Percentiles rank a stretch among this genome's conserved stretches.
These are phyloP conservation scores for Pleurostoma richardsiae DNA, from an alignment of 2,329 filamentous ascomycete genomes.

Conservation along the genomic window DNA sequence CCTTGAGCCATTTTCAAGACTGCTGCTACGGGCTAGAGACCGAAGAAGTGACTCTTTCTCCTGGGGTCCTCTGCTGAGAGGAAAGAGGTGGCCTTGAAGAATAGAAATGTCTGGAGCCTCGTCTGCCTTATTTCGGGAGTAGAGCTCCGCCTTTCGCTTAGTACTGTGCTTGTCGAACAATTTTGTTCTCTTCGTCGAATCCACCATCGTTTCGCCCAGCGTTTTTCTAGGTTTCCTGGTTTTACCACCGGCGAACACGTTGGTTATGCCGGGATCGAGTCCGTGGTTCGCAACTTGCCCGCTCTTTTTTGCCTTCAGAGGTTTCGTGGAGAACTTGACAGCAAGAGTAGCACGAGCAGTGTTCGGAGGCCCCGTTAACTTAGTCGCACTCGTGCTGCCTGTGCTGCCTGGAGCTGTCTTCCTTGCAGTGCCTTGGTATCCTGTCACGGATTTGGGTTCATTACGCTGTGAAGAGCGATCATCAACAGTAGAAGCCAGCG, in stretches of 20 bases:
- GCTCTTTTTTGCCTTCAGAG: constrained; percentile 17
- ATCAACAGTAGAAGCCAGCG: background rate
- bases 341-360: background rate
- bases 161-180: constrained; percentile 31
- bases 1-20: too few species aligned
- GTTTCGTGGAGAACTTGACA: constrained; percentile 1
- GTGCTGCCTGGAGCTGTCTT: constrained; percentile 9
- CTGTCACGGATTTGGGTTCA: constrained; percentile 11
- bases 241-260: constrained; percentile 42
- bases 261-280: constrained; percentile 16
- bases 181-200: constrained; percentile 34
- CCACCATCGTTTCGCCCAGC: constrained; percentile 31
- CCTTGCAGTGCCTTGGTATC: constrained; percentile 28
- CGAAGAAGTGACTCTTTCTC: too few species aligned
- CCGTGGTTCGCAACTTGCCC: constrained; percentile 16
- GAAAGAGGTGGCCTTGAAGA: constrained; percentile 12
- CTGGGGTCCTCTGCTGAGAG: too few species aligned
- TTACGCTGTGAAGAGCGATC: background rate
- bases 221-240: constrained; percentile 25
- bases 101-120: constrained; percentile 24
- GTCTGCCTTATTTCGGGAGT: constrained; percentile 38
- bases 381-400: background rate
- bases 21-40: too few species aligned
- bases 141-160: constrained; percentile 33
- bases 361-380: background rate